Percentiles rank a stretch among this genome's conserved stretches.
Evolutionary conservation across 495 filamentous ascomycete species (phyloP).

Genomic region (Lentithecium fluviatile): DNA sequence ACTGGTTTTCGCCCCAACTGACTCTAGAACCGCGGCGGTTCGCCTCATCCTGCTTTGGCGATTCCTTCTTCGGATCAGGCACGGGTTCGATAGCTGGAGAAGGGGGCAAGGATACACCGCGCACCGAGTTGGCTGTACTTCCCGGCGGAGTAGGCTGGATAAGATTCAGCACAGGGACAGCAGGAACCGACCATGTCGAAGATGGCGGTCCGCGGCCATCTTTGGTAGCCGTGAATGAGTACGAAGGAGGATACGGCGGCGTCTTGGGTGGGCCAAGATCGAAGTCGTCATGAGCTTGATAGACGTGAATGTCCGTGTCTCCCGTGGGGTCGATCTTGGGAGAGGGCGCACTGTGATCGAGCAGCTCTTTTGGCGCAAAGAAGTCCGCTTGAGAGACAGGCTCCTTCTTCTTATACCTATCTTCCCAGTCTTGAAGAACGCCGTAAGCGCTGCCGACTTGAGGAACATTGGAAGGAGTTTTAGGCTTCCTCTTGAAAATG

Average conservation of each 20-base stretch:
- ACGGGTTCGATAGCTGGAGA: slow-evolving; percentile 29
- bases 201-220: slow-evolving; percentile 8
- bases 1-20: slow-evolving; percentile 45
- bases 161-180: slow-evolving; percentile 43
- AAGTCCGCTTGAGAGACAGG: slow-evolving; percentile 34
- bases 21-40: slow-evolving; percentile 31
- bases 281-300: slow-evolving; percentile 30
- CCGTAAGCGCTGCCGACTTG: not conserved
- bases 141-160: slow-evolving; percentile 43
- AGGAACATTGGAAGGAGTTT: too few relatives aligned
- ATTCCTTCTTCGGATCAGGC: slow-evolving; percentile 15
- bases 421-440: slow-evolving; percentile 31
- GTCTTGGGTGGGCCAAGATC: slow-evolving; percentile 16
- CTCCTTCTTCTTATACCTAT: slow-evolving; percentile 23
- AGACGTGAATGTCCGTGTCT: slow-evolving; percentile 36
- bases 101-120: slow-evolving; percentile 22
- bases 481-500: slow-evolving; percentile 38
- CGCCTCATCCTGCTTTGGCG: slow-evolving; percentile 13
- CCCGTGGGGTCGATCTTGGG: slow-evolving; percentile 37
- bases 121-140: slow-evolving; percentile 28
- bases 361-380: slow-evolving; percentile 33
- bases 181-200: not conserved
- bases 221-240: slow-evolving; percentile 31
- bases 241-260: slow-evolving; percentile 31
- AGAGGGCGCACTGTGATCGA: slow-evolving; percentile 18